These are phyloP conservation scores for Calonectria crousiana DNA, from an alignment of 2,329 filamentous ascomycete genomes.

Conservation along the genomic window DNA sequence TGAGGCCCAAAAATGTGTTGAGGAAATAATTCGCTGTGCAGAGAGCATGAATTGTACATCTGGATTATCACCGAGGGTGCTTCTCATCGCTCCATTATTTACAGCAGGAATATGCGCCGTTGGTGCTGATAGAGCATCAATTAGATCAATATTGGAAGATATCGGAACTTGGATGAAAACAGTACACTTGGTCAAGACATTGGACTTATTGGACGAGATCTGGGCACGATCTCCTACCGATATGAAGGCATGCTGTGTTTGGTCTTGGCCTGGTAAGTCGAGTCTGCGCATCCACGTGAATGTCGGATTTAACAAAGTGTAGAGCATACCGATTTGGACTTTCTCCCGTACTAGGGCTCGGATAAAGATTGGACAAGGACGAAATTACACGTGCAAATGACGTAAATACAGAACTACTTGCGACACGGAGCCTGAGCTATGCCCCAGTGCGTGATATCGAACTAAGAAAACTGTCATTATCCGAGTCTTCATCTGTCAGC, in stretches of 20 bases:
- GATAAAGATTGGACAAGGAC: neutral
- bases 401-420: neutral
- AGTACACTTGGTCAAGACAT: conserved; percentile 26
- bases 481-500: neutral
- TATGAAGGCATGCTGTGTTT: neutral
- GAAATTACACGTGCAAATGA: neutral
- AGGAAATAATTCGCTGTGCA: conserved; percentile 24
- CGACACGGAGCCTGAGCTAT: neutral
- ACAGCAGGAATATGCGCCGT: conserved; percentile 26
- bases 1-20: conserved; percentile 18
- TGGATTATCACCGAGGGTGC: conserved; percentile 23
- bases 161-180: conserved; percentile 34
- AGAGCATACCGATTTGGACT: conserved; percentile 22
- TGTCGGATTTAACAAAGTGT: neutral
- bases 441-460: neutral
- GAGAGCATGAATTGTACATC: conserved; percentile 15
- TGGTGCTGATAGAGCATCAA: neutral
- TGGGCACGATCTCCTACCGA: conserved; percentile 9
- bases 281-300: neutral
- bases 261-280: conserved; percentile 19
- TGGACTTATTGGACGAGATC: conserved; percentile 18
- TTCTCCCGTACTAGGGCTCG: conserved; percentile 16
- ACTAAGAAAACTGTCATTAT: neutral
- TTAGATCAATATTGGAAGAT: conserved; percentile 14
- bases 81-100: conserved; percentile 30